Base-by-base conservation (phyloP, 164 flowering plant species). In the Macadamia tetraphylla region DNA sequence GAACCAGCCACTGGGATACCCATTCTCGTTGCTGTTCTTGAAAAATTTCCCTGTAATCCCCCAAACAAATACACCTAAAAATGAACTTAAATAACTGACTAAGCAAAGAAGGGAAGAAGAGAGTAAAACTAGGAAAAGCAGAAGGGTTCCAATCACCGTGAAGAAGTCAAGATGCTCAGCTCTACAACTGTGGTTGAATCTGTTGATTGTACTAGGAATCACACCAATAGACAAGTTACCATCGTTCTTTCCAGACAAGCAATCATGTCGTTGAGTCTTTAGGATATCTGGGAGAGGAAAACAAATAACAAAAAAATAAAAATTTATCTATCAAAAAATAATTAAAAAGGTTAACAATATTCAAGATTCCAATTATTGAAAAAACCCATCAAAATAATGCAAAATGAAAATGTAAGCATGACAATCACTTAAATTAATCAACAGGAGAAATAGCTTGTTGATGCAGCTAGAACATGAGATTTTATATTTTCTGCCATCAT, bases 271-370 rank as follows among this genome's bases (percentile, higher is more conserved):
- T 60, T 59, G 66, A 56, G 56, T 55, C 72, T 73, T 78, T 44
- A 66, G 40, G 44, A 76, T 60, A 76, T 73, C 86, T 81, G 76
- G 15, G 29, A 66, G 42, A 58, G 30, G 66, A 43, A 35, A 70
- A 48, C 59, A 55, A 56, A 46, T 15, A 31, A 29, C 57, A 4
- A 48, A 42, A 68, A 35, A 23, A 23, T 23, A 23, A 23, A 23
- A 23, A 23, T 23, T 23, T 15, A 68, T 42, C 17, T 65, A 43
- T 32, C 48, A 30, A 35, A 58, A 18, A 58, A 63, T 42, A 31
- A 63, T 7, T 15, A 13, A 15, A 15, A 32, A 29, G 23, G 13
- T 43, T 9, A 43, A 0, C 9, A 46, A 46, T 11, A 46, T 46
- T 46, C 13, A 1, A 11, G 13, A 46, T 46, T 46, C 51, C 51